Base-by-base conservation (phyloP, 495 filamentous ascomycete genomes). In the Aspergillus funiculosus region DNA sequence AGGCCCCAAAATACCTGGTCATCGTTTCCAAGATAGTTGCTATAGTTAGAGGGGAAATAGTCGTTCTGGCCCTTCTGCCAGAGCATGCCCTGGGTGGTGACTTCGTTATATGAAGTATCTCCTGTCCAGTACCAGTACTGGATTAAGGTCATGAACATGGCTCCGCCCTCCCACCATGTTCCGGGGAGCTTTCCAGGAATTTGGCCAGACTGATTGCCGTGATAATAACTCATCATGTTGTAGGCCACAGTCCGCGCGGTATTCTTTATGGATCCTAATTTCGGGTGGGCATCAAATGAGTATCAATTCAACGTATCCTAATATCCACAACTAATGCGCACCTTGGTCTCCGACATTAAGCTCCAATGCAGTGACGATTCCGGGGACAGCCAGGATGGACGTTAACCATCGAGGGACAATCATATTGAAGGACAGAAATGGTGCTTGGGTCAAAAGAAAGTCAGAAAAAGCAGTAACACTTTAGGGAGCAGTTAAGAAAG, bases 1-100 rank as follows among this genome's bases (percentile, higher is more conserved):
- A 91, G 72, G 2, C 73, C 82, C 88, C 88, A 94, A 58, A 90
- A 90, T 11, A 82, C 82, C 60, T 89, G 86, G 53, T 87, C 83
- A 49, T 87, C 82, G 55, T 87, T 87, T 1, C 82, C 83, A 48
- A 72, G 62, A 29, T 67, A 67, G 32, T 63, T 58, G 49, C 65
- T 73, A 46, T 75, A 66, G 48, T 75, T 75, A 25, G 57, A 50
- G 1, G 80, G 79, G 62, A 82, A 81, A 67, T 78, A 90, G 62
- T 90, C 78, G 39, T 76, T 53, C 46, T 79, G 57, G 17, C 84
- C 86, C 29, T 78, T 77, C 58, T 91, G 86, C 57, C 60, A 76
- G 38, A 86, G 72, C 69, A 91, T 68, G n/a, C 78, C 81, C 8
- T 80, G 54, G 13, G 67, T 74, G 13, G 77, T 65, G 19, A 82